Evolutionary conservation across 2,329 filamentous ascomycete species (phyloP).

Genomic region (Aspergillus hiratsukae): DNA sequence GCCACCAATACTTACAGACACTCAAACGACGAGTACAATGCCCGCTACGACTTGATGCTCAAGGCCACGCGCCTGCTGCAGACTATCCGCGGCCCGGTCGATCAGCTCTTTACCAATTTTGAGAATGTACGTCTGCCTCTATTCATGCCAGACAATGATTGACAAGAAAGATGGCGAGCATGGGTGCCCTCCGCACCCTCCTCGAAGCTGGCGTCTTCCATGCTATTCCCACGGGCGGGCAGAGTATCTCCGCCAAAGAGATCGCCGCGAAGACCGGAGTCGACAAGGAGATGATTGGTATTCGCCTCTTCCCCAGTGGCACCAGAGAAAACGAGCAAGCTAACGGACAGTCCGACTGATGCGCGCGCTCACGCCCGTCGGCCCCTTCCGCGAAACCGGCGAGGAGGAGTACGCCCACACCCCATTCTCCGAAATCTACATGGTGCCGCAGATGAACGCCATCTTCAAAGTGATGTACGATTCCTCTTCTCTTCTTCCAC

Average conservation of each 20-base stretch:
- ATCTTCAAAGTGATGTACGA: slow-evolving; percentile 12
- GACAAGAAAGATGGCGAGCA: slow-evolving; percentile 11
- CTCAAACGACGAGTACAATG: neutral
- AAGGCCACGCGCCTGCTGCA: slow-evolving; percentile 10
- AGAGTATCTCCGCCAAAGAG: slow-evolving; percentile 9
- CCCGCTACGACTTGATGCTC: slow-evolving; percentile 2
- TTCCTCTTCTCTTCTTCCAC: no score
- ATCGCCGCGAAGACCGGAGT: slow-evolving; percentile 8
- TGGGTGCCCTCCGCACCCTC: slow-evolving; percentile 17
- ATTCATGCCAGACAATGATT: no score
- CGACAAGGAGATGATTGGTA: slow-evolving; percentile 8
- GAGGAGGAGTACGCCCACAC: slow-evolving; percentile 19
- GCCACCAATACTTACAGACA: neutral
- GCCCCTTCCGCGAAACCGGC: slow-evolving; percentile 16
- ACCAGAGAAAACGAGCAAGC: neutral
- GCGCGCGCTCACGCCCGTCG: slow-evolving; percentile 13
- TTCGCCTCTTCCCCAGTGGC: neutral
- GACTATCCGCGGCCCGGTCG: slow-evolving; percentile 17
- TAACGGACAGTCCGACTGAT: slow-evolving; percentile 16
- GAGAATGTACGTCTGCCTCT: slow-evolving; percentile 7
- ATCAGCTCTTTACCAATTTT: slow-evolving; percentile 17
- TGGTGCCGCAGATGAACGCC: slow-evolving; percentile 11
- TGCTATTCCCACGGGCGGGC: slow-evolving; percentile 16
- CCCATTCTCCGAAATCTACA: slow-evolving; percentile 14
- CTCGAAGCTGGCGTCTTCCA: slow-evolving; percentile 18